Evolutionary conservation across 768 basidiomycete genomes (phyloP), one percentile per base, ranked within the genome.

Genomic region (Obba rivulosa): DNA sequence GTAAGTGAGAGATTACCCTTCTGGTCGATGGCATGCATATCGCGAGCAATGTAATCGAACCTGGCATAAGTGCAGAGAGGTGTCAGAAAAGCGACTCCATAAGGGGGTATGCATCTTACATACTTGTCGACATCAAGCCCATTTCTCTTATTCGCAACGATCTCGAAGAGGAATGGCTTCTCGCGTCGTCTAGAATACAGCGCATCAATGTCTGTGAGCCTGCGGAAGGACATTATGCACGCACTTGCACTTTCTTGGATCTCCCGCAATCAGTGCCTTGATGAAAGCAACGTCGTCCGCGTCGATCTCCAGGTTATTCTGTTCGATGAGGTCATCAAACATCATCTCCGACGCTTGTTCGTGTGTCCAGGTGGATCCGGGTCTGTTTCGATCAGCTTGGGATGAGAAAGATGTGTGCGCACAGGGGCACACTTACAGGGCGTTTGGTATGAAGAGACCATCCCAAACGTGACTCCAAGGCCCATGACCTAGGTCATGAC

Each of bases 401-500:
- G 8, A 23, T 16, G 25, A 41, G 41, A 18, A 20, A 22, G 28
- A 7, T n/a, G 22, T 34, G 2, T 2, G 8, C 1, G 18, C 7
- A 22, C 1, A 49, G 41, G 41, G 10, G 14, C 1, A 17, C n/a
- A 72, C 79, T 57, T 57, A 88, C 88, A 79, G 53, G 1, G 79
- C 81, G 3, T 57, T 48, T 0, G 87, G 87, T 44, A 92, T 88
- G 62, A 88, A 90, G 45, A 70, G 58, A 7, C 69, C 66, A 53
- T 92, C 89, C 83, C 86, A 92, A 8, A 92, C 83, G 62, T 92
- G 90, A 50, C 81, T 85, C 81, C 85, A 91, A 0, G 89, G 89
- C 0, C 90, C 90, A 57, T 91, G 89, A 0, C 87, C 89, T 3
- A 92, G 77, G 62, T 92, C 89, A 56, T 92, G 90, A 48, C 88